Percentiles rank a stretch among this genome's conserved stretches.
phyloP scores from a whole-genome alignment of 1,284 basidiomycete species.

The Lignosus rhinocerotis region DNA sequence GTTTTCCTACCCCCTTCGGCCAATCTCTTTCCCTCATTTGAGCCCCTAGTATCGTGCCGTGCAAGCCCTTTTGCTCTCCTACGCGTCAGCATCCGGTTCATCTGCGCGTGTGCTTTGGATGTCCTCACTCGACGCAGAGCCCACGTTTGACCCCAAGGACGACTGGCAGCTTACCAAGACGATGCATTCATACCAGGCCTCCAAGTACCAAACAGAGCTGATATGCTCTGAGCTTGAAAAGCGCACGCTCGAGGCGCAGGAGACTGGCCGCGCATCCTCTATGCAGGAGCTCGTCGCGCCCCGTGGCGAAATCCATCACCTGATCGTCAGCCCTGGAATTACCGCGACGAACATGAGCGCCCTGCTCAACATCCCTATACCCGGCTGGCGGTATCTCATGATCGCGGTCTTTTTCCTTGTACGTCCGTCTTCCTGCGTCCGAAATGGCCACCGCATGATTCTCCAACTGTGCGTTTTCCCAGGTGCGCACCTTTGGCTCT shows the following conservation, averaged over 20 bases:
- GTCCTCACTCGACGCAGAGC: conserved; percentile 69
- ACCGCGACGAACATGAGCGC: conserved; percentile 55
- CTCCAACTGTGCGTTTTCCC: neutral
- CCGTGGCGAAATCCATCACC: conserved; percentile 49
- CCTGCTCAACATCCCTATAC: conserved; percentile 21
- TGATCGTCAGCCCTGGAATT: conserved; percentile 75
- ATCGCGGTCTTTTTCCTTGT: conserved; percentile 70
- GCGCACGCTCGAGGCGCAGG: conserved; percentile 32
- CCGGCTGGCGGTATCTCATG: conserved; percentile 44
- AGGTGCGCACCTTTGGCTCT: conserved; percentile 72
- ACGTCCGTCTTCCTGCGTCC: conserved; percentile 34
- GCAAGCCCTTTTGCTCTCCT: conserved; percentile 48
- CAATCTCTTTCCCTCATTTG: neutral
- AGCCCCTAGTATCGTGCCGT: conserved; percentile 56
- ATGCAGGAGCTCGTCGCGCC: conserved; percentile 10
- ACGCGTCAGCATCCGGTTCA: conserved; percentile 21
- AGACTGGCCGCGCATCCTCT: neutral
- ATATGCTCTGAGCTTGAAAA: conserved; percentile 62
- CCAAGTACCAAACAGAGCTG: conserved; percentile 83
- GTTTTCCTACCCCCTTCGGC: conserved; percentile 32
- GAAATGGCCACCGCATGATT: neutral
- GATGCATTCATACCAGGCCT: conserved; percentile 65
- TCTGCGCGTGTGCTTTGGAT: conserved; percentile 78
- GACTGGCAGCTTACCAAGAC: conserved; percentile 78
- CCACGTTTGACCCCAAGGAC: conserved; percentile 63